A percentile compares a stretch with the other conserved stretches of the same genome.
Evolutionary conservation across 2,329 filamentous ascomycete genomes (phyloP).

Genomic region (Phoma sp.): DNA sequence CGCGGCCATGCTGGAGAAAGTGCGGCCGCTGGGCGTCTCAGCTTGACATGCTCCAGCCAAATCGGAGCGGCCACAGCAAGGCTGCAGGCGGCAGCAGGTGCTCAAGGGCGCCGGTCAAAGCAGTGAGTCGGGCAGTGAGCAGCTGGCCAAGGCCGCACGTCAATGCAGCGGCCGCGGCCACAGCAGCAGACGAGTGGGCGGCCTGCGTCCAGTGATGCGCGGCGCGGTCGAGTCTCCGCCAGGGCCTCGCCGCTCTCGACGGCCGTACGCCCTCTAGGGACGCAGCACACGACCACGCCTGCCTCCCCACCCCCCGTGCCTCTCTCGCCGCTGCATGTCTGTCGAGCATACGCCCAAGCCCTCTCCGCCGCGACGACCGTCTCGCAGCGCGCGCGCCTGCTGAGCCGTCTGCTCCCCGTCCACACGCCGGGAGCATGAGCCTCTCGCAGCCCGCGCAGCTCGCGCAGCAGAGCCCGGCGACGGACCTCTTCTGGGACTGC

Average conservation of each 20-base stretch:
- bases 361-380: slow-evolving; percentile 36
- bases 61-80: not conserved
- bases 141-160: too few species aligned
- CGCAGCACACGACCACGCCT: slow-evolving; percentile 39
- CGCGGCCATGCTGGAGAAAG: not conserved
- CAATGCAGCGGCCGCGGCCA: not conserved
- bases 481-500: slow-evolving; percentile 27
- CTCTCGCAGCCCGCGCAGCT: not conserved
- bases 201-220: slow-evolving; percentile 8
- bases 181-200: not conserved
- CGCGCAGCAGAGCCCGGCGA: not conserved
- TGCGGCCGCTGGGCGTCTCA: slow-evolving; percentile 13
- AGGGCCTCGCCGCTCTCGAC: slow-evolving; percentile 1
- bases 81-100: not conserved
- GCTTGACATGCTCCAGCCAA: not conserved
- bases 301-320: slow-evolving; percentile 24
- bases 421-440: slow-evolving; percentile 34
- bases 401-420: slow-evolving; percentile 28
- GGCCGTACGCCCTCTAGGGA: slow-evolving; percentile 3
- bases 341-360: slow-evolving; percentile 38
- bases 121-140: too few species aligned
- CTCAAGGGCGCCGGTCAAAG: too few species aligned
- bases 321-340: slow-evolving; percentile 35
- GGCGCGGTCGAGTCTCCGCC: not conserved
- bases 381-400: slow-evolving; percentile 35